These are phyloP conservation scores for Adansonia rubrostipa DNA, from an alignment of 441 rosid genomes.

Conservation along the genomic window DNA sequence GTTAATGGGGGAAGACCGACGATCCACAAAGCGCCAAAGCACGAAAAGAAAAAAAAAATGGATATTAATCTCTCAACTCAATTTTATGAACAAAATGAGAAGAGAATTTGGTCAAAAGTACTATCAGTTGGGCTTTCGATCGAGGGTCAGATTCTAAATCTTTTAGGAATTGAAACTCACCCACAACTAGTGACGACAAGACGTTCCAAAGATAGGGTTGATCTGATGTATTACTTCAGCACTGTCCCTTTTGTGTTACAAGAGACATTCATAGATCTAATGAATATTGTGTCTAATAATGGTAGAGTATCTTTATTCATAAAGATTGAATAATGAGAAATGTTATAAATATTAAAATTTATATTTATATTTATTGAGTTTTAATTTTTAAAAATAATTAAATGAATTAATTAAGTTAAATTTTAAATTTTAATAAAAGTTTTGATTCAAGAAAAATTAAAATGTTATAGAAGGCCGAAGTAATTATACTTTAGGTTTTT, in stretches of 20 bases:
- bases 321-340: no score
- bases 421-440: no score
- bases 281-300: neutral
- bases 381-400: no score
- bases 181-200: conserved; percentile 6
- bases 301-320: neutral
- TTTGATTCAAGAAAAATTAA: conserved; percentile 5
- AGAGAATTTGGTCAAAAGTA: neutral
- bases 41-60: neutral
- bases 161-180: conserved; percentile 9
- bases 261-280: neutral
- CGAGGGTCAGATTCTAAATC: conserved; percentile 23
- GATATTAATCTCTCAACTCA: neutral
- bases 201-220: neutral
- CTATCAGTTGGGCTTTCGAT: conserved; percentile 10
- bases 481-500: neutral
- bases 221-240: neutral
- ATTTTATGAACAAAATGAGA: neutral
- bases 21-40: neutral
- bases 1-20: neutral
- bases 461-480: neutral
- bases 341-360: no score
- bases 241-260: neutral
- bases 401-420: no score
- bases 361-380: no score